Percentiles rank a stretch among this genome's conserved stretches.
These are phyloP conservation scores for Ceraceosorus bombacis DNA, from an alignment of 1,284 basidiomycete species.

Conservation along the genomic window DNA sequence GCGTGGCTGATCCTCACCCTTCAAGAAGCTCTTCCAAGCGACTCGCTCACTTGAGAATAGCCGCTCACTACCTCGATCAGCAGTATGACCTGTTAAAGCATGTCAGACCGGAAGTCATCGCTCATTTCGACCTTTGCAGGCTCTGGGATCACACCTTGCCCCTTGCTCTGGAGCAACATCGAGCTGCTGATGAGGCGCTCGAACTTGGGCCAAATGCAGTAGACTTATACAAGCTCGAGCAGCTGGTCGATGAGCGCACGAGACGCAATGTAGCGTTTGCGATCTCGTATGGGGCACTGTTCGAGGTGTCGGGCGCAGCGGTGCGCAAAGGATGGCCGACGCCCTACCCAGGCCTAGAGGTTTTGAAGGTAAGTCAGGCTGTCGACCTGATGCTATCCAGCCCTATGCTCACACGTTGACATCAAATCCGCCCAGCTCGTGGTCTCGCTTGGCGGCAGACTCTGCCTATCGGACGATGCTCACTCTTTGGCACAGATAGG, in stretches of 20 bases:
- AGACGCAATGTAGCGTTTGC: constrained; percentile 67
- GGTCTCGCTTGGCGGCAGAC: constrained; percentile 59
- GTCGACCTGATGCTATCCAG: background rate
- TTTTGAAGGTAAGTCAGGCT: constrained; percentile 59
- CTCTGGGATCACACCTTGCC: constrained; percentile 50
- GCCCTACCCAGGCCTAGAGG: constrained; percentile 72
- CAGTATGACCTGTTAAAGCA: constrained; percentile 46
- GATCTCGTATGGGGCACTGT: constrained; percentile 75
- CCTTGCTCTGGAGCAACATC: constrained; percentile 51
- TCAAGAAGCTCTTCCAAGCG: background rate
- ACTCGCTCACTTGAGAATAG: constrained; percentile 17
- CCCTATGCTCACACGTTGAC: background rate
- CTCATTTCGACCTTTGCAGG: constrained; percentile 67
- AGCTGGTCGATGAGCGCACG: background rate
- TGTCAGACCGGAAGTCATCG: constrained; percentile 79
- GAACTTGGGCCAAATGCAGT: background rate
- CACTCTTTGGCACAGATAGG: constrained; percentile 84
- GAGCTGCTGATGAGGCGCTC: background rate
- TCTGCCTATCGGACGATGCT: constrained; percentile 89
- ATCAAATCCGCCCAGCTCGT: constrained; percentile 57
- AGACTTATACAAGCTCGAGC: background rate
- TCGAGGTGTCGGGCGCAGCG: constrained; percentile 87
- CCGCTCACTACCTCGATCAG: constrained; percentile 34
- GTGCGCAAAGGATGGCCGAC: constrained; percentile 82
- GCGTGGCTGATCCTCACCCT: too few species aligned